Conservation (phyloP, 2,329 filamentous ascomycete genomes). For the Beauveria bassiana region DNA sequence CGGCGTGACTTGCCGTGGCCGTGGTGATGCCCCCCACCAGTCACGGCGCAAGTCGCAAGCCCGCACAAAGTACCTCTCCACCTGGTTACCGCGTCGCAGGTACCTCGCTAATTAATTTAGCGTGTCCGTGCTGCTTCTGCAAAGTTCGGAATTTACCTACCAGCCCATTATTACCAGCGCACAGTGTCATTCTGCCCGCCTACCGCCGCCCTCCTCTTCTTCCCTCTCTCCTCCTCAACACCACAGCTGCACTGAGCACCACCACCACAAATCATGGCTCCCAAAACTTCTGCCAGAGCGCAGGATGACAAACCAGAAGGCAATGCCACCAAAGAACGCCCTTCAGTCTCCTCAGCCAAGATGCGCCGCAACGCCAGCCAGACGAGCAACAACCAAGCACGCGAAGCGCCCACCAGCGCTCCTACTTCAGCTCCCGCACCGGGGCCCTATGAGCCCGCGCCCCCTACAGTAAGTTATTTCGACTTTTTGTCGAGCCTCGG, state of each 20-base stretch:
- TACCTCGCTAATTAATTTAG: too few relatives aligned
- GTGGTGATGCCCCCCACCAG: too few relatives aligned
- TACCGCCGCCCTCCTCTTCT: not conserved
- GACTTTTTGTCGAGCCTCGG: not conserved
- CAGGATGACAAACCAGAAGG: conserved; percentile 40
- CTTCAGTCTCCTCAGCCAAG: conserved; percentile 40
- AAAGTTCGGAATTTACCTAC: too few relatives aligned
- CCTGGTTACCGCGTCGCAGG: too few relatives aligned
- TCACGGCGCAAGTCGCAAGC: too few relatives aligned
- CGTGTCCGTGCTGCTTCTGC: too few relatives aligned
- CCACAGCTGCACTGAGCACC: not conserved
- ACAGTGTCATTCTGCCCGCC: not conserved
- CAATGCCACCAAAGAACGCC: conserved; percentile 37
- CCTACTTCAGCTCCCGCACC: conserved; percentile 25
- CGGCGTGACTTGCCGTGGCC: too few relatives aligned
- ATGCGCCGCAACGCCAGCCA: conserved; percentile 48
- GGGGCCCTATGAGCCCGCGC: conserved; percentile 21
- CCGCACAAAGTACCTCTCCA: too few relatives aligned
- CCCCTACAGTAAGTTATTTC: conserved; percentile 26
- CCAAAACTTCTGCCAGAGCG: conserved; percentile 38
- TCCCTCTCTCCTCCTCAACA: not conserved
- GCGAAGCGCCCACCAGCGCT: conserved; percentile 34
- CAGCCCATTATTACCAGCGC: not conserved
- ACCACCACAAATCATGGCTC: conserved; percentile 29
- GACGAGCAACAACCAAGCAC: conserved; percentile 37